Evolutionary conservation across 345 rosid species (phyloP).

Genomic region (Hibiscus tridactylites): DNA sequence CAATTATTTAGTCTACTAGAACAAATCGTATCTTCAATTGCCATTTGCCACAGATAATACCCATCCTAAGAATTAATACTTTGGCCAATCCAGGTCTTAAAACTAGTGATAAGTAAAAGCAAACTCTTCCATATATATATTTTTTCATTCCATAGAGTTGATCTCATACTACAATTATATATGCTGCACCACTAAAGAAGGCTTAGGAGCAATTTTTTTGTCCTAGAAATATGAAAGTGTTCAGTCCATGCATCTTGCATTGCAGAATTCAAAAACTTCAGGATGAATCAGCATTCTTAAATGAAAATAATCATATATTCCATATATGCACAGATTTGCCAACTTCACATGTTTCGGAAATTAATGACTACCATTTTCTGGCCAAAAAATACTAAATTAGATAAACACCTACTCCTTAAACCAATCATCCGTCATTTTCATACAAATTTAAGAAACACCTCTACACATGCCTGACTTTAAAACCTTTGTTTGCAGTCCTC

Average conservation of each 20-base stretch:
- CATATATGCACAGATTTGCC: not conserved
- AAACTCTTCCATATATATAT: not conserved
- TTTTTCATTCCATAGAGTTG: not conserved
- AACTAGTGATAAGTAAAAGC: not conserved
- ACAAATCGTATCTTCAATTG: not conserved
- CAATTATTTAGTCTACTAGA: not conserved
- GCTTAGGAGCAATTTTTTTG: not conserved
- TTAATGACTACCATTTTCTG: not conserved
- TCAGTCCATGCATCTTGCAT: conserved; percentile 8
- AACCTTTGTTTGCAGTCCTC: not conserved
- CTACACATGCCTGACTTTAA: not conserved
- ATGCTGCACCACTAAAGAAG: not conserved
- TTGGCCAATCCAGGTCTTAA: conserved; percentile 4
- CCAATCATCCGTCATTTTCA: conserved; percentile 2
- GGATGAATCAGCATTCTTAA: not conserved
- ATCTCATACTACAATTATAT: not conserved
- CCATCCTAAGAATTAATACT: not conserved
- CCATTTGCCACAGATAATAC: not conserved
- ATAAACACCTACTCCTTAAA: conserved; percentile 1
- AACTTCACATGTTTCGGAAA: not conserved
- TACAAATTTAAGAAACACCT: not conserved
- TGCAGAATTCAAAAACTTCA: not conserved
- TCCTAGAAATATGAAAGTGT: not conserved
- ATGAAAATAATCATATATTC: not conserved
- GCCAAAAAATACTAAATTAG: not conserved